These are phyloP conservation scores for Polytrichum commune DNA, from an alignment of 225 moss, liverwort and hornwort species.

Conservation along the genomic window DNA sequence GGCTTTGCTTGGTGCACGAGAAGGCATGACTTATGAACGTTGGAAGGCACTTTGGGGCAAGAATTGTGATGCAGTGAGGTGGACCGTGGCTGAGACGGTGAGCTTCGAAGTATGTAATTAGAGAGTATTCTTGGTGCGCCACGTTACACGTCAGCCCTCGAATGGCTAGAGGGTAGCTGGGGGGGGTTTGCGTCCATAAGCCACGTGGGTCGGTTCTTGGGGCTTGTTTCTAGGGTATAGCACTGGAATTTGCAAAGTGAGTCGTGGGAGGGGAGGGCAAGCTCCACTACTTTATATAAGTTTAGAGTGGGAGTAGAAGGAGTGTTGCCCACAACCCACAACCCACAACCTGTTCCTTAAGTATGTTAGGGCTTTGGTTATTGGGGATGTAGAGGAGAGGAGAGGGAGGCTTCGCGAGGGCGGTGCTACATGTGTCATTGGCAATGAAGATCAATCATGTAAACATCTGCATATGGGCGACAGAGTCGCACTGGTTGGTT, in stretches of 20 bases:
- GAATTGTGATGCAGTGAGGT: background rate
- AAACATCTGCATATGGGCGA: conserved; percentile 1
- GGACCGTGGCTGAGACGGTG: background rate
- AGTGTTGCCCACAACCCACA: background rate
- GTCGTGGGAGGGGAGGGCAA: background rate
- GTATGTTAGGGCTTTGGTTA: background rate
- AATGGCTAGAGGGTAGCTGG: background rate
- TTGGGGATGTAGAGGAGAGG: background rate
- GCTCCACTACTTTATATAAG: background rate
- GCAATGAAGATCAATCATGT: background rate
- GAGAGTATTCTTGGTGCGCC: background rate
- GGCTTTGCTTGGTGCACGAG: no score
- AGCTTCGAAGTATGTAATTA: background rate
- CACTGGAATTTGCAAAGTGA: background rate
- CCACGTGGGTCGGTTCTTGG: conserved; percentile 3
- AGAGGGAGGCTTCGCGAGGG: no score
- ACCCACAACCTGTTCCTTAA: background rate
- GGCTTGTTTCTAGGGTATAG: background rate
- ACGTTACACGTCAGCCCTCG: background rate
- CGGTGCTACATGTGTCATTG: no score
- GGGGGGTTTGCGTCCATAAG: background rate
- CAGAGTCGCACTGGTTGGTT: background rate
- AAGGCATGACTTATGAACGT: no score
- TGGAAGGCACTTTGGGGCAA: no score
- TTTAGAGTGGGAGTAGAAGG: no score